phyloP scores from a whole-genome alignment of 2,329 filamentous ascomycete species.

The Aquanectria penicillioides region DNA sequence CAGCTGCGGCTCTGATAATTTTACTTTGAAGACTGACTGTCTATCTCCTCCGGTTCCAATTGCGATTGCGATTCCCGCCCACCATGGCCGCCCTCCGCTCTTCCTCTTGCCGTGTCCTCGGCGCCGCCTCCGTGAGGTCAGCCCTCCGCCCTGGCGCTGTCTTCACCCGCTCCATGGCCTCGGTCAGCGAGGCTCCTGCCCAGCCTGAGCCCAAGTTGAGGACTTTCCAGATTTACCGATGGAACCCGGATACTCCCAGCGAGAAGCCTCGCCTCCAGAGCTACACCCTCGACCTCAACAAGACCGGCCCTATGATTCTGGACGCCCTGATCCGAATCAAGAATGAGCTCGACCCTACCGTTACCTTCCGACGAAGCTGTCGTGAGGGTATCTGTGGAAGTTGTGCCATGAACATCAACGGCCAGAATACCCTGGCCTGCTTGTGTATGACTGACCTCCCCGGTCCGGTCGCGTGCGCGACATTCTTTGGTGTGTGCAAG shows the following conservation, averaged over 20 bases:
- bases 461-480: conserved; percentile 37
- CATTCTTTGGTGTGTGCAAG: conserved; percentile 28
- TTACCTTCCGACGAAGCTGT: conserved; percentile 96
- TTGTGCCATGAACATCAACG: conserved; percentile 99
- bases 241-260: conserved; percentile 92
- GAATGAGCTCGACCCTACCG: conserved; percentile 96
- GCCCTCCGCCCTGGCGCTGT: conserved; percentile 53
- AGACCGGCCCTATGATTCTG: conserved; percentile 98
- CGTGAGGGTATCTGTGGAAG: conserved; percentile 98
- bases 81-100: conserved; percentile 72
- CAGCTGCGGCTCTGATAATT: conserved; percentile 27
- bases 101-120: conserved; percentile 63
- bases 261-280: conserved; percentile 96
- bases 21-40: conserved; percentile 38
- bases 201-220: conserved; percentile 78
- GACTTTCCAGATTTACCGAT: conserved; percentile 98
- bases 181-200: conserved; percentile 67
- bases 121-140: conserved; percentile 54
- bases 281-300: conserved; percentile 96
- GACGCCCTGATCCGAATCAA: conserved; percentile 98
- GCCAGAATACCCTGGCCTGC: conserved; percentile 96
- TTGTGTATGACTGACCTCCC: conserved; percentile 71
- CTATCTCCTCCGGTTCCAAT: conserved; percentile 39
- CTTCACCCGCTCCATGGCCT: conserved; percentile 64
- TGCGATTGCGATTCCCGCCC: conserved; percentile 28